Base-by-base conservation (phyloP, 495 filamentous ascomycete genomes). In the Xylaria acuta region DNA sequence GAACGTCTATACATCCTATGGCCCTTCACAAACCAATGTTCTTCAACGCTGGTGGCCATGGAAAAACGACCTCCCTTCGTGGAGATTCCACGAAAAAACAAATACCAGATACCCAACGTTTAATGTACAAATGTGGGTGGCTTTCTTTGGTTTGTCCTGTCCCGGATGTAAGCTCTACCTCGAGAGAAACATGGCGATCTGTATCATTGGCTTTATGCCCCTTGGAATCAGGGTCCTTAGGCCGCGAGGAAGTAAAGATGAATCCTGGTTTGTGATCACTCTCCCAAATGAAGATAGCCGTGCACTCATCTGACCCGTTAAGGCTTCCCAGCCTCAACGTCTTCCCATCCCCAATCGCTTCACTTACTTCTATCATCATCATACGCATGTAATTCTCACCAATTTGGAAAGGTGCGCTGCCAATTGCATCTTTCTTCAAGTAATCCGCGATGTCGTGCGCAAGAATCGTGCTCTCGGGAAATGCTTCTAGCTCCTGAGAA, bases 361-460 rank as follows among this genome's bases (percentile, higher is more conserved):
- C 20, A 30, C 12, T 25, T 18, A 64, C 22, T 25, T 64, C 62
- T 30, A 34, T 16, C 40, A 47, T 47, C 62, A 64, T 64, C 40
- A 45, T 45, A 20, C 12, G 11, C 40, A 47, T 45, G 40, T 64
- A 64, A 20, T 45, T 64, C 62, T 64, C 62, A 1, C 40, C 41
- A 47, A 32, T 25, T 5, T 20, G 25, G 62, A 64, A 47, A 47
- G 3, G n/a, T 9, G 62, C 7, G 11, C 6, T 18, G 22, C 25
- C 0, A 58, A 47, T 22, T 27, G 83, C 30, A 74, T 63, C 60
- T 9, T 27, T 7, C 20, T 63, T 1, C 22, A 63, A 63, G 60
- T 63, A 63, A 27, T 22, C 18, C 3, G 20, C 32, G 18, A 63
- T 43, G n/a, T 4, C 12, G 38, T 3, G 4, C 12, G 38, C 38